Evolutionary conservation across 1,284 basidiomycete genomes (phyloP).

Genomic region (Mycosarcoma mackinlayi): DNA sequence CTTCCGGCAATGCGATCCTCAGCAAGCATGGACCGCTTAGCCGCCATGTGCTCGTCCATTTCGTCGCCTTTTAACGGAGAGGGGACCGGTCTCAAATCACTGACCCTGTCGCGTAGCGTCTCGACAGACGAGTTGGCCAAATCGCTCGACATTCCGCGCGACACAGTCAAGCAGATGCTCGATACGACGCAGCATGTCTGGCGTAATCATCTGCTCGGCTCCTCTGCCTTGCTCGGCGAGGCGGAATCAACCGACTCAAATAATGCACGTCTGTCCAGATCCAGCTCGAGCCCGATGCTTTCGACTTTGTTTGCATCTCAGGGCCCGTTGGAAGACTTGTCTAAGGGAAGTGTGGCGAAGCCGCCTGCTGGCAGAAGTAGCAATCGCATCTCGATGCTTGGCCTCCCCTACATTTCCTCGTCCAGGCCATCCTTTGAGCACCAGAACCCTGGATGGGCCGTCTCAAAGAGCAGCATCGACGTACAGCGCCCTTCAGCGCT

Average conservation of each 20-base stretch:
- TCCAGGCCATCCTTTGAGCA: conserved; percentile 20
- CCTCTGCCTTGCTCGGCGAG: conserved; percentile 1
- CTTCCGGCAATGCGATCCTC: conserved; percentile 31
- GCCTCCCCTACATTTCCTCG: conserved; percentile 39
- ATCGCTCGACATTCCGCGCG: conserved; percentile 44
- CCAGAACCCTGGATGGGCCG: conserved; percentile 30
- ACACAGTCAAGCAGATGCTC: conserved; percentile 46
- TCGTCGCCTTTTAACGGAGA: conserved; percentile 2
- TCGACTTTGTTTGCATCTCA: conserved; percentile 25
- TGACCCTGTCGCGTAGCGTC: conserved; percentile 20
- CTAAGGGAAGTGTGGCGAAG: conserved; percentile 19
- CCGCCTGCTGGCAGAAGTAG: conserved; percentile 3
- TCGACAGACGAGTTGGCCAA: conserved; percentile 33
- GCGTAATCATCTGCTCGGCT: conserved; percentile 34
- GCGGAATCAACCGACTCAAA: not conserved
- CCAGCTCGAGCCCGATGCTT: conserved; percentile 32
- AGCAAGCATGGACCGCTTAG: conserved; percentile 15
- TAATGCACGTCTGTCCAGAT: conserved; percentile 9
- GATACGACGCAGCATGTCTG: conserved; percentile 45
- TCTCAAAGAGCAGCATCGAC: conserved; percentile 14
- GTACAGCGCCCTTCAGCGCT: conserved; percentile 1
- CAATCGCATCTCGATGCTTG: conserved; percentile 15
- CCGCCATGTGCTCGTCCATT: conserved; percentile 6
- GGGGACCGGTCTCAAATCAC: conserved; percentile 5
- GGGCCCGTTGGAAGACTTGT: conserved; percentile 4